Evolutionary conservation across 1,284 basidiomycete species (phyloP), one percentile per base, ranked within the genome.

Genomic region (Ganoderma leucocontextum): DNA sequence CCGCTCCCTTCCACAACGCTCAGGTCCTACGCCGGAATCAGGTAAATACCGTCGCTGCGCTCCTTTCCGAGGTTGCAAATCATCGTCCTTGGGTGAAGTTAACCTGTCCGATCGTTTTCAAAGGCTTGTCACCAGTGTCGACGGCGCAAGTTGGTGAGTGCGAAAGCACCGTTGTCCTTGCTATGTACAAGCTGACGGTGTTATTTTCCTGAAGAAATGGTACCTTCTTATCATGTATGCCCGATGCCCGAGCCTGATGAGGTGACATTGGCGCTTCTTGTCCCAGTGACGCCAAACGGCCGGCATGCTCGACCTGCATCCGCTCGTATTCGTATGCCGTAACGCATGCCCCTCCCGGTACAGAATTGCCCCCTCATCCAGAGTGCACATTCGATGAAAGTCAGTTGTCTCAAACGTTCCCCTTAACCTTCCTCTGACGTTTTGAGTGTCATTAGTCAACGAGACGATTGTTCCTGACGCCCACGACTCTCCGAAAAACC

Each of bases 331-430:
- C 85, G 4, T 88, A 91, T 77, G 85, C 88, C 35, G 75, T 87
- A 49, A 80, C 85, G 7, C 90, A 90, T 78, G 85, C 87, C 25
- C 82, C 84, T 6, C 84, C 88, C 25, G 88, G 86, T 29, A 80
- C 83, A 2, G 80, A 81, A 52, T 75, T 89, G 60, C 86, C 89
- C 2, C 75, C 83, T 0, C 80, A 81, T 60, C 89, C 88, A 22
- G 87, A 90, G 65, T 92, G 90, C 74, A 91, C 90, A 38, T 92
- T 87, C 72, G 90, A 92, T 72, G 90, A 91, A 72, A 79, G 89
- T 87, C 70, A 53, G 65, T 62, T 9, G 13, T 15, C 12, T 10
- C 10, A 2, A 12, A 6, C 15, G 7, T 5, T 41, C n/a, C 17
- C 9, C 22, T 22, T 10, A 5, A 15, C 19, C 29, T 47, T n/a